Conservation (phyloP, 2,329 filamentous ascomycete species). For the Scytalidium sp. region DNA sequence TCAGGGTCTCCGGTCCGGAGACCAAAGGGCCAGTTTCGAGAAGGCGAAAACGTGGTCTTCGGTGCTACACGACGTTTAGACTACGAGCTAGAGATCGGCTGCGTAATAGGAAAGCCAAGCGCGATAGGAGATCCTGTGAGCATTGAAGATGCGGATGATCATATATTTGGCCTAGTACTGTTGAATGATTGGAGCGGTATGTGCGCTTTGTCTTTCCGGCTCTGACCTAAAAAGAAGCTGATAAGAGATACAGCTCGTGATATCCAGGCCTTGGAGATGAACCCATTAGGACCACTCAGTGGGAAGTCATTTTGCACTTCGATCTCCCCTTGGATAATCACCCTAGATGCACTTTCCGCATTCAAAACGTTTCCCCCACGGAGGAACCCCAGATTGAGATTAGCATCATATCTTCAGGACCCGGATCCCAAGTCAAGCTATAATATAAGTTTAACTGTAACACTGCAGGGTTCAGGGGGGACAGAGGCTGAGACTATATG, state of each 20-base stretch:
- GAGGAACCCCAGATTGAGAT: slow-evolving; percentile 12
- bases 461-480: slow-evolving; percentile 10
- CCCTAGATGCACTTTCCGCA: slow-evolving; percentile 50
- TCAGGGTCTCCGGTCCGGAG: slow-evolving; percentile 45
- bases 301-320: slow-evolving; percentile 58
- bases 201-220: slow-evolving; percentile 7
- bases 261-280: slow-evolving; percentile 60
- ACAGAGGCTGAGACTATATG: slow-evolving; percentile 23
- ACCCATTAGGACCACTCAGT: slow-evolving; percentile 57
- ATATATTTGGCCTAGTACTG: slow-evolving; percentile 61
- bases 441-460: slow-evolving; percentile 21
- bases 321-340: slow-evolving; percentile 61
- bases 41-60: slow-evolving; percentile 15
- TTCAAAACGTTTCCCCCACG: slow-evolving; percentile 13
- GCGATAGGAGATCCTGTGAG: slow-evolving; percentile 32
- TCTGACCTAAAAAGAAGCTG: background rate
- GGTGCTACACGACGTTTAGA: slow-evolving; percentile 29
- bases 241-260: slow-evolving; percentile 43
- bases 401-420: slow-evolving; percentile 32
- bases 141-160: slow-evolving; percentile 48
- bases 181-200: slow-evolving; percentile 59
- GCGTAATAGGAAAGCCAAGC: slow-evolving; percentile 31
- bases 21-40: slow-evolving; percentile 41
- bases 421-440: slow-evolving; percentile 32
- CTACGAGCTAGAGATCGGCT: slow-evolving; percentile 22